Evolutionary conservation across 148 eudicot species (phyloP).

Genomic region (Silene uniflora): DNA sequence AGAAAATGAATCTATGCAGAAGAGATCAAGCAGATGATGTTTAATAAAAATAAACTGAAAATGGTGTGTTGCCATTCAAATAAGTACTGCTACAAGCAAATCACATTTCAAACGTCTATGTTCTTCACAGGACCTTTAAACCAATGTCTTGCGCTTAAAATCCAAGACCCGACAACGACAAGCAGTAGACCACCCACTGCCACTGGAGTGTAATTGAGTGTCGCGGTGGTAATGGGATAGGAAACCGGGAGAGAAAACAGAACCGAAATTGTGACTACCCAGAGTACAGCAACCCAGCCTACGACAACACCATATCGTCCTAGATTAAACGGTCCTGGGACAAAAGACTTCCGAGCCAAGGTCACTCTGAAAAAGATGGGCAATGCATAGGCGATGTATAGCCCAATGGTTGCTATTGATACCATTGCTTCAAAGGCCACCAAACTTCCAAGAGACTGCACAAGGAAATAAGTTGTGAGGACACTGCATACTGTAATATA

Average conservation of each 20-base stretch:
- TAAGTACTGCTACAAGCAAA: not conserved
- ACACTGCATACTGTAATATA: not conserved
- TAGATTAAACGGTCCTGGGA: conserved; percentile 80
- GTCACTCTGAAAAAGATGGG: conserved; percentile 89
- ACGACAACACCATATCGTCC: conserved; percentile 65
- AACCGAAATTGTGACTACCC: conserved; percentile 71
- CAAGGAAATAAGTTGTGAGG: not conserved
- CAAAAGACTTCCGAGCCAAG: conserved; percentile 75
- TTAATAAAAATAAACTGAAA: too few relatives aligned
- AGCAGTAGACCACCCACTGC: conserved; percentile 81
- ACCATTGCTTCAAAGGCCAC: conserved; percentile 98
- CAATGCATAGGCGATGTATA: conserved; percentile 85
- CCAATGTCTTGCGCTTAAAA: conserved; percentile 73
- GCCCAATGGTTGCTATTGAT: conserved; percentile 84
- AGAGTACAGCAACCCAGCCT: conserved; percentile 82
- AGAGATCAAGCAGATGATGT: too few relatives aligned
- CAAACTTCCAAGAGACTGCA: conserved; percentile 85
- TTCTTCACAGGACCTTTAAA: conserved; percentile 83
- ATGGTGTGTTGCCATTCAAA: too few relatives aligned
- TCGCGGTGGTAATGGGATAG: conserved; percentile 66
- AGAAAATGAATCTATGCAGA: too few relatives aligned
- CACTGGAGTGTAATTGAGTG: conserved; percentile 91
- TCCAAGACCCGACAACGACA: conserved; percentile 54
- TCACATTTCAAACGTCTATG: conserved; percentile 34
- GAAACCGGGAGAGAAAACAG: conserved; percentile 85